Evolutionary conservation across 805 yeast genomes (phyloP).

Genomic region (Yamadazyma akitaensis): DNA sequence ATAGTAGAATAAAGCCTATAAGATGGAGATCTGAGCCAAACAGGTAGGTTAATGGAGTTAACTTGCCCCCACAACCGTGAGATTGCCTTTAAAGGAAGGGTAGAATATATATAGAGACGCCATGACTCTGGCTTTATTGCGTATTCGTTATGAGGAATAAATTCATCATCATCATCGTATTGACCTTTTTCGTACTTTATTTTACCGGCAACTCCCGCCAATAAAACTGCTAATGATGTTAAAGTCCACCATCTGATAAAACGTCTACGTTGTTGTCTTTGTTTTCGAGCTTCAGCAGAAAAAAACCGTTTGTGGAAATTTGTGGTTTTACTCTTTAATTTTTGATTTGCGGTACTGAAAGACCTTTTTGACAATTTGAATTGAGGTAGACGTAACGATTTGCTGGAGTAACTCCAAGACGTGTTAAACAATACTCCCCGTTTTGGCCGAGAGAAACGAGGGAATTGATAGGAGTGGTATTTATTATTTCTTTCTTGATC

Average conservation of each 20-base stretch:
- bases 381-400: conserved; percentile 12
- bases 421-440: conserved; percentile 51
- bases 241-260: conserved; percentile 53
- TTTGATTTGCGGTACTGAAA: conserved; percentile 35
- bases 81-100: conserved; percentile 85
- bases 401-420: conserved; percentile 27
- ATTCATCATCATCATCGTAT: conserved; percentile 23
- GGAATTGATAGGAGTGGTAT: conserved; percentile 38
- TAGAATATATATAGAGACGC: conserved; percentile 84
- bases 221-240: conserved; percentile 49
- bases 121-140: conserved; percentile 70
- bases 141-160: conserved; percentile 30
- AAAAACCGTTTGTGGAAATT: conserved; percentile 39
- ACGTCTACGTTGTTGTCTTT: conserved; percentile 36
- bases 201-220: conserved; percentile 53
- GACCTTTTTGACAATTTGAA: conserved; percentile 28
- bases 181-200: conserved; percentile 33
- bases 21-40: conserved; percentile 83
- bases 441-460: conserved; percentile 56
- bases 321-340: conserved; percentile 32
- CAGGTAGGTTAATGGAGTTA: conserved; percentile 78
- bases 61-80: conserved; percentile 95
- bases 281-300: conserved; percentile 40
- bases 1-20: conserved; percentile 70
- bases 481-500: conserved; percentile 12